Percentiles rank a stretch among this genome's conserved stretches.
Conservation (phyloP, 306 rosid species). For the Styphnolobium japonicum region DNA sequence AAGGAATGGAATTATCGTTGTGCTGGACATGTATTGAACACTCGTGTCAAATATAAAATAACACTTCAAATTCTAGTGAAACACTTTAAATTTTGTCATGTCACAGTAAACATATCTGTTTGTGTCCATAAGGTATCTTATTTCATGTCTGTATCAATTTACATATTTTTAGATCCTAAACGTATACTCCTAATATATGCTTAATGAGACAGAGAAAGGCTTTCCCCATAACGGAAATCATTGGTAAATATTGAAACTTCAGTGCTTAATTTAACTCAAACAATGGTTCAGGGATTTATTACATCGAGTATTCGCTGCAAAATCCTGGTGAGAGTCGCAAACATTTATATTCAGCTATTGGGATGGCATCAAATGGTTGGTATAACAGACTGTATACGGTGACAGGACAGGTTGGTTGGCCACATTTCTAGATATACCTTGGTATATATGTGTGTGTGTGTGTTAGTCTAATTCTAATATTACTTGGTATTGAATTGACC, state of each 20-base stretch:
- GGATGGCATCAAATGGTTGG: slow-evolving; percentile 92
- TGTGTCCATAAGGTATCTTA: too few relatives aligned
- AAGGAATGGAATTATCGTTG: too few relatives aligned
- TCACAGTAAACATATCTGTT: too few relatives aligned
- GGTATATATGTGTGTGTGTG: not conserved
- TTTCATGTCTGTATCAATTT: too few relatives aligned
- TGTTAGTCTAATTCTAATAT: not conserved
- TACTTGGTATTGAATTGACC: not conserved
- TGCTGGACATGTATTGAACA: too few relatives aligned
- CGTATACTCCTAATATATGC: not conserved
- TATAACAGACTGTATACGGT: slow-evolving; percentile 83
- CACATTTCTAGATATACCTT: not conserved
- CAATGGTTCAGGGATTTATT: slow-evolving; percentile 64
- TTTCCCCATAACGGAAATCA: not conserved
- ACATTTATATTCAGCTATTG: slow-evolving; percentile 74
- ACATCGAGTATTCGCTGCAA: slow-evolving; percentile 73
- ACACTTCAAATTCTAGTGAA: too few relatives aligned
- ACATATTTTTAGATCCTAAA: not conserved
- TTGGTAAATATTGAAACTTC: not conserved
- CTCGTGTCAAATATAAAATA: too few relatives aligned
- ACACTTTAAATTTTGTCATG: too few relatives aligned
- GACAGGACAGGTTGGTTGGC: slow-evolving; percentile 78
- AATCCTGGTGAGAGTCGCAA: slow-evolving; percentile 75
- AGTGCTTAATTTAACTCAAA: not conserved
- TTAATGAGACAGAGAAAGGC: not conserved